Evolutionary conservation across 179 eudicot genomes (phyloP), one percentile per base, ranked within the genome.

Genomic region (Spinacia oleracea): DNA sequence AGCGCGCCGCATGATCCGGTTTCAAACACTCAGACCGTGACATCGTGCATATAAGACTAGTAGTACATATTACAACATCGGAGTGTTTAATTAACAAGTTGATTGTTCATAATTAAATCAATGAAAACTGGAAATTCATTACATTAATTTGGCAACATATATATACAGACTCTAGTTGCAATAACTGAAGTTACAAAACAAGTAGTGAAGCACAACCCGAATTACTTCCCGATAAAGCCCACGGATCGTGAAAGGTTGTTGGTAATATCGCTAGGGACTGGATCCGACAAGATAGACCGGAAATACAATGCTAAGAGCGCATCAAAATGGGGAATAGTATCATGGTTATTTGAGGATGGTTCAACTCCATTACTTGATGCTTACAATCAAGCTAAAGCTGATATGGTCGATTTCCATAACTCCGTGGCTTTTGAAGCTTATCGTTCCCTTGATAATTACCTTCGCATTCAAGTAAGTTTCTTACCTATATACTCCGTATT

Each of bases 181-280:
- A 84, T 91, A 55, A 80, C 79, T 0, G 91, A 91, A 75, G 89
- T 89, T 72, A 84, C 88, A 15, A 87, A 73, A 45, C 86, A 89
- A 81, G 12, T 87, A 42, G 27, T 84, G 48, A 82, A 59, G 62
- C 58, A 75, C 31, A 73, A 88, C 76, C 81, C 86, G 3, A 83
- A 91, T 50, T 89, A 83, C 81, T 85, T 74, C 45, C 85, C 87
- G 2, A 77, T 76, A 1, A 85, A 85, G 43, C 83, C 90, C 1
- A 51, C 80, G 34, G 85, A 85, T 53, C 79, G 73, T 46, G 78
- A 76, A 2, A 83, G 87, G 0, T 79, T 84, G 53, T 55, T 91
- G n/a, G 89, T 91, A 4, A 84, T 91, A 65, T 89, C 93, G 14
- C 14, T 89, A 0, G 96, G 96, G 32, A 81, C 93, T 0, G 91